Evolutionary conservation across 2,329 filamentous ascomycete genomes (phyloP), one percentile per base, ranked within the genome.

Genomic region (Dothistroma pini): DNA sequence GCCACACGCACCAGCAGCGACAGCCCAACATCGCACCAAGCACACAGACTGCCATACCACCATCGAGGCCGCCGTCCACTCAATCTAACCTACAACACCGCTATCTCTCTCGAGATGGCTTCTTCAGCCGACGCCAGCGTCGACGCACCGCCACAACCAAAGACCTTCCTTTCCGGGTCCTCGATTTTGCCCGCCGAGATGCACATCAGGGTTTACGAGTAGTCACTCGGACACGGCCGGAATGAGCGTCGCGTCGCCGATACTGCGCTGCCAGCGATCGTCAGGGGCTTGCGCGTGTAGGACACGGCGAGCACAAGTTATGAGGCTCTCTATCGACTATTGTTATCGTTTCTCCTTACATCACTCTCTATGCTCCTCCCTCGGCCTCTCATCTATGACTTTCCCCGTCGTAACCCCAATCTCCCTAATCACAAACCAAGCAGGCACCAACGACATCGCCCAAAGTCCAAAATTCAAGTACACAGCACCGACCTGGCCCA

Each of bases 401-500:
- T 62, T 61, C 11, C 66, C 67, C 14, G 56, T 57, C 11, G 47
- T 61, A 16, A 67, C 67, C 0, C 85, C 85, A 67, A 87, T 81
- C 8, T 85, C 75, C 44, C 79, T 80, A 9, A 90, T 67, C 0
- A 91, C 84, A 16, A 88, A 66, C 88, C 88, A 91, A 0, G 85
- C 87, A 0, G 88, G 89, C 1, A 81, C 65, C 11, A 91, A 76
- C 0, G 87, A 80, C 0, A 88, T 65, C 0, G 77, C 87, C 87
- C 87, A 91, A 0, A 91, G 76, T 0, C 77, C 83, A 70, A 90
- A 89, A 68, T 90, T 91, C 68, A 90, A 76, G 69, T 91, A 91
- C 0, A 89, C 80, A 16, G 80, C 85, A 2, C 87, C 88, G 2
- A 89, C 81, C 54, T 86, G 77, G 1, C 83, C 87, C 71, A 91